Evolutionary conservation across 225 moss, liverwort and hornwort genomes (phyloP), one percentile per base, ranked within the genome.

Genomic region (Straminergon stramineum): DNA sequence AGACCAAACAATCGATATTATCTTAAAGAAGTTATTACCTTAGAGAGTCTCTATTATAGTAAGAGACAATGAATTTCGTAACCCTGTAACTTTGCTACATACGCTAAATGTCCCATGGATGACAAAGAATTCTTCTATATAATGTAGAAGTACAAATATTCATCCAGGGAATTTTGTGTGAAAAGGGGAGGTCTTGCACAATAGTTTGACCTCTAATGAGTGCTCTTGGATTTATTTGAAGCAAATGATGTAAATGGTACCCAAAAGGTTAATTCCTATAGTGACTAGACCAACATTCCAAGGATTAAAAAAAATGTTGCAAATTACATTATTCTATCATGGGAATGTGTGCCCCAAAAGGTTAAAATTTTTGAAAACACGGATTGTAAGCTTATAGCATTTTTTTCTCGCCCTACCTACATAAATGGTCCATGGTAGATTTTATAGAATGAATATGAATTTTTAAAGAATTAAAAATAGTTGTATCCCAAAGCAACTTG

Each of bases 401-500:
- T 41, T 71, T 71, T 26, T 2, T 71, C 8, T 10, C 5, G 0
- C 5, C 16, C 5, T 45, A 5, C 28, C 16, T 73, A 17, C 3
- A 28, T 28, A 27, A 51, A 11, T 51, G 31, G 19, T 11, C 31
- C 11, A 75, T 51, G 30, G 17, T 31, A 17, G 48, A 31, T 51
- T 48, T 75, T 1, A 11, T 75, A 43, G 10, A 73, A 74, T 45
- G 17, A 45, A 45, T 28, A 28, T 10, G 10, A 43, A 9, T 28
- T 28, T 45, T 39, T 10, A 43, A 74, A 17, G 9, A 74, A 28
- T 28, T 17, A 2, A 28, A 45, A 74, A 28, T 28, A 43, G 3
- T 10, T 45, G 6, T 45, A 17, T 0, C 1, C 5, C 1, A 45
- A 74, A 74, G 10, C 1, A 0, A 27, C 16, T 28, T 5, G 3